Evolutionary conservation across 2,329 filamentous ascomycete genomes (phyloP).

Genomic region (Helotiales sp.): DNA sequence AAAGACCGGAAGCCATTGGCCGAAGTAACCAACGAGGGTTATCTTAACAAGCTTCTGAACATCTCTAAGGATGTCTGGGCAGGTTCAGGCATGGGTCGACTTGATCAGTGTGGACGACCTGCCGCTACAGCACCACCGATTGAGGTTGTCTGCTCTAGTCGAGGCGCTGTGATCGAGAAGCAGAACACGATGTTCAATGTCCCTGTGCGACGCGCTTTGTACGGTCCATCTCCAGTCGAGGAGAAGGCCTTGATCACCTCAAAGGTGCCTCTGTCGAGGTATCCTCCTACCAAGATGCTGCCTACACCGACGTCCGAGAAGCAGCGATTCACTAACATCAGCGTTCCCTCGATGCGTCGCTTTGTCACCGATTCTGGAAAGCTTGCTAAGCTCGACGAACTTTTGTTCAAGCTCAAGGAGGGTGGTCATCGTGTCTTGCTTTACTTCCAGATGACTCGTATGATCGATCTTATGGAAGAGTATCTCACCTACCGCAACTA

Average conservation of each 20-base stretch:
- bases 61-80: conserved; percentile 67
- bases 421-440: conserved; percentile 89
- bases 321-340: conserved; percentile 84
- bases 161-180: conserved; percentile 63
- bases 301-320: conserved; percentile 79
- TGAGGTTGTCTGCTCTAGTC: conserved; percentile 73
- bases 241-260: conserved; percentile 75
- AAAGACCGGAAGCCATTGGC: conserved; percentile 66
- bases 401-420: conserved; percentile 87
- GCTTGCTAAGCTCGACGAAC: conserved; percentile 83
- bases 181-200: conserved; percentile 78
- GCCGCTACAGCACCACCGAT: conserved; percentile 83
- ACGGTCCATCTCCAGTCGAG: conserved; percentile 61
- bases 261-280: conserved; percentile 65
- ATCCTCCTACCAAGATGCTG: conserved; percentile 65
- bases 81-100: conserved; percentile 69
- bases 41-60: conserved; percentile 75
- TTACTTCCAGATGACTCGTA: conserved; percentile 99
- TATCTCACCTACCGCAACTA: conserved; percentile 98
- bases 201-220: conserved; percentile 72
- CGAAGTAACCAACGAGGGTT: conserved; percentile 69
- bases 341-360: conserved; percentile 92
- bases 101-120: conserved; percentile 82
- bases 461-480: conserved; percentile 99
- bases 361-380: conserved; percentile 99